phyloP scores from a whole-genome alignment of 768 basidiomycete genomes.

The Mycena kentingensis region DNA sequence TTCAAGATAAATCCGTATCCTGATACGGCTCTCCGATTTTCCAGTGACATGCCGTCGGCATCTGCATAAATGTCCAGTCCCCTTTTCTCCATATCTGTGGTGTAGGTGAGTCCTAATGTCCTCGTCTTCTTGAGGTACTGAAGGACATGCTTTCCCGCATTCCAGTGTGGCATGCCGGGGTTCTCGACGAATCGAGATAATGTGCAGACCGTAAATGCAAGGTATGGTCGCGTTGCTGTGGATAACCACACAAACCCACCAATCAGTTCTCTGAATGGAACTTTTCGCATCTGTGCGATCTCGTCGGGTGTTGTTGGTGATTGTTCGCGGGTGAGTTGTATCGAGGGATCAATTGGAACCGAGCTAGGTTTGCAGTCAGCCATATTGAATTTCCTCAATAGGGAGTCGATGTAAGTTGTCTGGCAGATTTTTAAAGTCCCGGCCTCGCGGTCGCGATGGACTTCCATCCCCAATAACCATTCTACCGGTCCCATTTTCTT shows the following conservation, averaged over 20 bases:
- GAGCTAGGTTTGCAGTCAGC: not conserved
- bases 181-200: not conserved
- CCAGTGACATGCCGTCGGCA: not conserved
- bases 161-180: not conserved
- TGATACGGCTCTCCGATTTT: not conserved
- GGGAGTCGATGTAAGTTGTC: slow-evolving; percentile 26
- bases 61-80: not conserved
- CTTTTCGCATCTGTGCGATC: not conserved
- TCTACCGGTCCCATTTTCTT: slow-evolving; percentile 29
- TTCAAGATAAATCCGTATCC: slow-evolving; percentile 17
- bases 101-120: not conserved
- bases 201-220: not conserved
- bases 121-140: not conserved
- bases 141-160: not conserved
- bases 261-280: not conserved
- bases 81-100: not conserved
- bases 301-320: not conserved
- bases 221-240: not conserved
- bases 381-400: slow-evolving; percentile 24
- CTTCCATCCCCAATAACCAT: slow-evolving; percentile 34
- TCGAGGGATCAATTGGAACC: not conserved
- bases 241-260: not conserved
- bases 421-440: slow-evolving; percentile 31
- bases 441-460: slow-evolving; percentile 23
- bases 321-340: not conserved